Evolutionary conservation across 2,329 filamentous ascomycete species (phyloP).

Genomic region (Emergomyces africanus): DNA sequence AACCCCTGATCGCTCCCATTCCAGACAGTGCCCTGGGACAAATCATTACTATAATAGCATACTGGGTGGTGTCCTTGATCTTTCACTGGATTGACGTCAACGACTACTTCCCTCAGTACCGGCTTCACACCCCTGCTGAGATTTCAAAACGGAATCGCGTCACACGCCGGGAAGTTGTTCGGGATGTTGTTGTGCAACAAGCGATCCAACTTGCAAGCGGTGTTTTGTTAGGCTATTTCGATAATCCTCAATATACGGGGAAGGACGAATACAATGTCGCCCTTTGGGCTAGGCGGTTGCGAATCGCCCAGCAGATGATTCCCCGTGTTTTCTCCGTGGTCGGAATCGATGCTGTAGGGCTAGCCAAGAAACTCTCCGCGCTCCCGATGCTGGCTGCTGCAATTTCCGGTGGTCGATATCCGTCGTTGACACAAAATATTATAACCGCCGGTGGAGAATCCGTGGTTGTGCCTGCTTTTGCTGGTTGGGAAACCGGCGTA

Average conservation of each 20-base stretch:
- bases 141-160: conserved; percentile 79
- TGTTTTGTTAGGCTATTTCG: conserved; percentile 54
- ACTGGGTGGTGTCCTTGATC: conserved; percentile 75
- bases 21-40: conserved; percentile 71
- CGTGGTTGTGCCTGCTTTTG: conserved; percentile 55
- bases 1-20: conserved; percentile 61
- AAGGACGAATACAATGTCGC: conserved; percentile 77
- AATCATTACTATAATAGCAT: conserved; percentile 64
- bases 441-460: conserved; percentile 38
- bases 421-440: conserved; percentile 50
- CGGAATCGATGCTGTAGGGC: conserved; percentile 60
- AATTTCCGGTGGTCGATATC: conserved; percentile 70
- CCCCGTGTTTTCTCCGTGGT: conserved; percentile 57
- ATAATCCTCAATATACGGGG: conserved; percentile 60
- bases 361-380: conserved; percentile 62
- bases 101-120: conserved; percentile 80
- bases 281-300: conserved; percentile 74
- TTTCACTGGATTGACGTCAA: conserved; percentile 81
- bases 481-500: conserved; percentile 62
- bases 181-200: conserved; percentile 87
- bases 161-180: conserved; percentile 68
- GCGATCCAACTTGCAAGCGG: conserved; percentile 70
- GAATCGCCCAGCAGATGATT: conserved; percentile 65
- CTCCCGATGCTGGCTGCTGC: conserved; percentile 64
- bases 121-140: conserved; percentile 88